Base-by-base conservation (phyloP, 331 rosid species). In the Arachis monticola region DNA sequence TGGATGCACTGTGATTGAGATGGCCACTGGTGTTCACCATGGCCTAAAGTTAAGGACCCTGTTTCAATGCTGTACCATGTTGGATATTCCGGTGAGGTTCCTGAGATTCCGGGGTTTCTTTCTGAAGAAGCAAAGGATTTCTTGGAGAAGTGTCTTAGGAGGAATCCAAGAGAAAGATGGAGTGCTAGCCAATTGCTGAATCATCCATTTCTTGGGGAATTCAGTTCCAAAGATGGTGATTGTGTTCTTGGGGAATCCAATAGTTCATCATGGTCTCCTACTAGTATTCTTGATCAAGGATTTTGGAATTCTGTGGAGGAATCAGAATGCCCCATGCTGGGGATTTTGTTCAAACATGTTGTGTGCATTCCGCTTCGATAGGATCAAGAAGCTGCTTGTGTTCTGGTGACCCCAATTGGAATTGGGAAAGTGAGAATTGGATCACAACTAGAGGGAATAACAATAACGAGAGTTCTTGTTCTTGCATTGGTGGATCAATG, bases 1-100 rank as follows among this genome's bases (percentile, higher is more conserved):
- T 60, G 99, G 99, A 52, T 95, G 99, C 41, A 95, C 99, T 0
- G 8, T 95, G 14, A 73, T 95, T 63, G 98, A 95, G 80, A 89
- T 92, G 89, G 88, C 89, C 8, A 84, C 86, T 3, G 96, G 95
- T 2, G 68, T 30, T 75, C 91, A 2, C 97, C 99, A 4, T 95
- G 97, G 98, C 75, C 89, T 31, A 81, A 75, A 71, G 74, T 74
- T 12, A 83, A 64, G 12, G 87, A 90, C 86, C 90, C 93, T 45
- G 85, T 92, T 11, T 67, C 89, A 2, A 82, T 86, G 55, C 58
- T 95, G 31, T 90, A 89, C 75, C 85, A 67, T 11, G 77, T 95
- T 12, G 98, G 89, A 64, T 86, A 83, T 80, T 90, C 93, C 64
- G 83, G 77, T 3, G 90, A 86, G 3, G 27, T 57, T 57, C 99